Evolutionary conservation across 371 early-diverging fungal species (phyloP), one percentile per base, ranked within the genome.

Genomic region (Quaeritorhiza haematococci): DNA sequence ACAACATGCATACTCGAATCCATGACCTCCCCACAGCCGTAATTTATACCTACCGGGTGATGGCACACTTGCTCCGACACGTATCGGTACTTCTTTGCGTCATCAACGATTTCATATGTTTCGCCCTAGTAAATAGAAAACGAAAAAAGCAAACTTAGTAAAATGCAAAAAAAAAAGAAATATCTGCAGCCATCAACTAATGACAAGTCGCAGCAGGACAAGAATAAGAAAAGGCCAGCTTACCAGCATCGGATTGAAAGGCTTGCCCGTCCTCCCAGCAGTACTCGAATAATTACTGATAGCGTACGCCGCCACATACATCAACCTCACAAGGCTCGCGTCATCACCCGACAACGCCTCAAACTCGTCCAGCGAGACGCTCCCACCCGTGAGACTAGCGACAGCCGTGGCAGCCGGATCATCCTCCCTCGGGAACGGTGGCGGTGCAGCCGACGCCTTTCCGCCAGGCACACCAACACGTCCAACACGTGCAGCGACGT

Each of bases 51-150:
- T 76, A 80, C 80, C 33, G 91, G 92, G 59, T 92, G 92, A 61
- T 92, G 92, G 49, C 76, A 74, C 13, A 91, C 91, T 67, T 92
- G 92, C 67, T 92, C 92, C 0, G 89, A 84, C 24, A 92, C 53
- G 61, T 87, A 90, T 26, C 92, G 74, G 64, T 75, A 89, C 61
- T 74, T 64, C 59, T 84, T 84, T 58, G 91, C 92, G n/a, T 78
- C 71, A n/a, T 84, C 71, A 28, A 88, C 85, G 55, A 86, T 81
- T 74, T 92, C 92, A 62, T 77, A 92, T 0, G 92, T 92, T 65
- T 92, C 92, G 33, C 92, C 92, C 75, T 74, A 58, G 3, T 8
- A 21, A 23, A 46, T 17, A 58, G 32, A n/a, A 13, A 26, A 23
- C 13, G 15, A 26, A n/a, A 21, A 55, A 66, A n/a, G n/a, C n/a